A percentile compares a stretch with the other conserved stretches of the same genome.
Evolutionary conservation across 2,329 filamentous ascomycete species (phyloP).

Genomic region (Chaetomium olivaceum): DNA sequence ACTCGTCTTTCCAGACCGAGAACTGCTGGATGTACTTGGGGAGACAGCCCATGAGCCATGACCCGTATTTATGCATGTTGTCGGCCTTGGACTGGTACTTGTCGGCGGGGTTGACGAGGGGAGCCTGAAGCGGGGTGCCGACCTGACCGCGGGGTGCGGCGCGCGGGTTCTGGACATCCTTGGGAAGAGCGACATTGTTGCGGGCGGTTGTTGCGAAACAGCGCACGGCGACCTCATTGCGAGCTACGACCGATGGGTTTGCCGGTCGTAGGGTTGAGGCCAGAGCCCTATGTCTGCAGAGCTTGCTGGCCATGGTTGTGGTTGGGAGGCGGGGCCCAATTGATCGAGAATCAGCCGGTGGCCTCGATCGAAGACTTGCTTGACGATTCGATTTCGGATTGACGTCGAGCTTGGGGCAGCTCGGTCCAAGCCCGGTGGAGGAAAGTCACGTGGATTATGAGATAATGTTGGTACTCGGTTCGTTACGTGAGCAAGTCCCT

Average conservation of each 20-base stretch:
- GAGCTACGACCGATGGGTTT: constrained; percentile 46
- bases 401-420: constrained; percentile 28
- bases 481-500: constrained; percentile 15
- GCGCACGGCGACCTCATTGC: constrained; percentile 45
- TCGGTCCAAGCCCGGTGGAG: neutral
- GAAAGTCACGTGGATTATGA: constrained; percentile 7
- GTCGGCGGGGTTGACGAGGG: constrained; percentile 88
- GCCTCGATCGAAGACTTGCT: constrained; percentile 29
- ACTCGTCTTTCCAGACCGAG: constrained; percentile 98
- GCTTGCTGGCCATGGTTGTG: constrained; percentile 60
- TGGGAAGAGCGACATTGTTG: constrained; percentile 57
- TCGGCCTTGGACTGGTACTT: constrained; percentile 87
- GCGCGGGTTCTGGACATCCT: constrained; percentile 67
- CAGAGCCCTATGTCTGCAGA: constrained; percentile 58
- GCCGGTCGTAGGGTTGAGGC: constrained; percentile 57
- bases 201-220: constrained; percentile 52
- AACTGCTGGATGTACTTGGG: constrained; percentile 99
- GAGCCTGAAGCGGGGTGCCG: constrained; percentile 66
- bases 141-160: constrained; percentile 58
- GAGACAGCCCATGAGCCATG: constrained; percentile 94
- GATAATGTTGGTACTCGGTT: no score
- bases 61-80: constrained; percentile 87
- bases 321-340: constrained; percentile 45
- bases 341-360: constrained; percentile 38
- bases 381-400: constrained; percentile 13